A percentile compares a stretch with the other conserved stretches of the same genome.
These are phyloP conservation scores for Geum urbanum DNA, from an alignment of 306 rosid genomes.

Conservation along the genomic window DNA sequence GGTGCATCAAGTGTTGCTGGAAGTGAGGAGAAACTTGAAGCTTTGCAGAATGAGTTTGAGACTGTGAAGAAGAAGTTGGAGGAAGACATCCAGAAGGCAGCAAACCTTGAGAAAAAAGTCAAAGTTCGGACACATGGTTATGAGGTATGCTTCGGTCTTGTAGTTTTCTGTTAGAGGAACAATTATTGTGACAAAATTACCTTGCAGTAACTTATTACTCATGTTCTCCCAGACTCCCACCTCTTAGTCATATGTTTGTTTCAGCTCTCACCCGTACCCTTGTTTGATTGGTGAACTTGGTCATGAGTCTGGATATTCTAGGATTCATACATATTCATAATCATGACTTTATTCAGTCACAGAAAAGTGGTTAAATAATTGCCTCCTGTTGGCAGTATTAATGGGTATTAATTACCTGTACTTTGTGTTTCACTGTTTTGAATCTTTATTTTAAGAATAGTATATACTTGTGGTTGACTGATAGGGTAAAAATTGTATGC, in stretches of 20 bases:
- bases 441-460: background rate
- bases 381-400: background rate
- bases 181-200: background rate
- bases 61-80: constrained; percentile 64
- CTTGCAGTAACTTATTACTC: background rate
- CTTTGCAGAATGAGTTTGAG: constrained; percentile 79
- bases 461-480: background rate
- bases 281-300: background rate
- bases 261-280: background rate
- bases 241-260: background rate
- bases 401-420: background rate
- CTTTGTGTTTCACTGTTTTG: background rate
- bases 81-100: constrained; percentile 71
- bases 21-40: constrained; percentile 78
- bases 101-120: constrained; percentile 72
- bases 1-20: constrained; percentile 90
- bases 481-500: background rate
- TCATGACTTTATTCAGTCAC: background rate
- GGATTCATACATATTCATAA: background rate
- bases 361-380: background rate
- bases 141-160: constrained; percentile 55
- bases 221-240: too few relatives aligned
- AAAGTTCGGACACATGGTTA: constrained; percentile 77
- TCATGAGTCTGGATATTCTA: background rate
- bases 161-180: constrained; percentile 1